Evolutionary conservation across 768 basidiomycete species (phyloP), one percentile per base, ranked within the genome.

Genomic region (Hygrophoropsis aurantiaca): DNA sequence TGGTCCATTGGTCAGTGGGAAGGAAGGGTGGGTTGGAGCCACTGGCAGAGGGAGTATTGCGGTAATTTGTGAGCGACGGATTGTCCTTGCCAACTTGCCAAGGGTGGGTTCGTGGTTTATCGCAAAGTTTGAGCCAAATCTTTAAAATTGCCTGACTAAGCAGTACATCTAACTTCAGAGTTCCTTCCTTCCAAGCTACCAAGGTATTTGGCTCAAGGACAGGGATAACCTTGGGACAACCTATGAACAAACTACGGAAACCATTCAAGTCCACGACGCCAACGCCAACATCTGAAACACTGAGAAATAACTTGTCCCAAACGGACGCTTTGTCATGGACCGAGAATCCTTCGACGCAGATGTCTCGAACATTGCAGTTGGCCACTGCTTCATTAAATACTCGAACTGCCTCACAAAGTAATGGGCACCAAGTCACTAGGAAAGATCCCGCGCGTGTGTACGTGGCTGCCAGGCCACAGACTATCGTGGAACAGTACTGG

Each of bases 401-500:
- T 13, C 6, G 27, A 7, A 6, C 6, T 30, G 27, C 27, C 27
- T 6, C 13, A 7, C 27, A 30, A 13, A 30, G 7, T 13, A 30
- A 30, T 13, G 13, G 6, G 7, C 27, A 30, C 7, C 27, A 30
- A 30, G 27, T 30, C 27, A 13, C 6, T 13, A n/a, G 7, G 8
- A 6, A n/a, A n/a, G 20, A 7, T 38, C 8, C 36, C 7, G 6
- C 36, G 6, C 7, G 36, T 16, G 42, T 60, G n/a, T 60, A 63
- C 15, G 32, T 34, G n/a, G 40, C 40, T 25, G 51, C 53, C 25
- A 47, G 44, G 2, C 68, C 71, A 27, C 58, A 49, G 33, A 64
- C 67, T 11, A 46, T 43, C 11, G 58, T 59, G 2, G 82, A 82
- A 53, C 80, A 78, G 50, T 85, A 85, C 56, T 88, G 87, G 87